Evolutionary conservation across 768 basidiomycete species (phyloP).

Genomic region (Sarcodon aspratus): DNA sequence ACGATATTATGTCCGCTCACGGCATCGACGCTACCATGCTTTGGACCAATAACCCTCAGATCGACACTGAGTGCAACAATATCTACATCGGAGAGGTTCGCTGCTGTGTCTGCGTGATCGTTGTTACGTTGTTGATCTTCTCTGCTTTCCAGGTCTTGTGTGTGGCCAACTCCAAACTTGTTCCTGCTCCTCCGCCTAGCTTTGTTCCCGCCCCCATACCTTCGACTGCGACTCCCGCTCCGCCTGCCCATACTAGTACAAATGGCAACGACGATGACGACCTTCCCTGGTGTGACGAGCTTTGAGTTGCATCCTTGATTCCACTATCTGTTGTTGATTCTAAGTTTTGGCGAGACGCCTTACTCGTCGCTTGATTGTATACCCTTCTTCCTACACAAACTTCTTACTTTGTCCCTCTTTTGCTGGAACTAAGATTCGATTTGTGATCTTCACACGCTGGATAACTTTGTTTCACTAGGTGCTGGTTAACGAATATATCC

Average conservation of each 20-base stretch:
- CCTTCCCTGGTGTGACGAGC: slow-evolving; percentile 43
- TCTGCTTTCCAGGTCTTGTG: slow-evolving; percentile 37
- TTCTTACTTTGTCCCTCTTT: too few relatives aligned
- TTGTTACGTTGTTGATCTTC: too few relatives aligned
- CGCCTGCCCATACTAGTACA: slow-evolving; percentile 4
- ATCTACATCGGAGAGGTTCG: slow-evolving; percentile 66
- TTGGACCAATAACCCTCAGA: slow-evolving; percentile 64
- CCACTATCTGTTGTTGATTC: too few relatives aligned
- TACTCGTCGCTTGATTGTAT: too few relatives aligned
- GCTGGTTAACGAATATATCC: too few relatives aligned
- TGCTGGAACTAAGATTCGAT: too few relatives aligned
- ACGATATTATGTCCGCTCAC: slow-evolving; percentile 25
- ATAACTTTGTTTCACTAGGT: too few relatives aligned
- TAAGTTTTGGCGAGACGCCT: too few relatives aligned
- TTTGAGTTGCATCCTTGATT: slow-evolving; percentile 10
- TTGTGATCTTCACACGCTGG: too few relatives aligned
- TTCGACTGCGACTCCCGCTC: slow-evolving; percentile 10
- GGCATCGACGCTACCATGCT: slow-evolving; percentile 44
- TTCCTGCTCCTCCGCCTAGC: slow-evolving; percentile 31
- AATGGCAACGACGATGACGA: slow-evolving; percentile 26
- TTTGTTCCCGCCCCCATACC: slow-evolving; percentile 12
- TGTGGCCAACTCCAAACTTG: slow-evolving; percentile 24
- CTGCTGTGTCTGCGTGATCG: not conserved
- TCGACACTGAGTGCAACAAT: slow-evolving; percentile 44
- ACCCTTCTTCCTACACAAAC: too few relatives aligned